Evolutionary conservation across 2,329 filamentous ascomycete species (phyloP), one percentile per base, ranked within the genome.

Genomic region (Cladosporium sp.): DNA sequence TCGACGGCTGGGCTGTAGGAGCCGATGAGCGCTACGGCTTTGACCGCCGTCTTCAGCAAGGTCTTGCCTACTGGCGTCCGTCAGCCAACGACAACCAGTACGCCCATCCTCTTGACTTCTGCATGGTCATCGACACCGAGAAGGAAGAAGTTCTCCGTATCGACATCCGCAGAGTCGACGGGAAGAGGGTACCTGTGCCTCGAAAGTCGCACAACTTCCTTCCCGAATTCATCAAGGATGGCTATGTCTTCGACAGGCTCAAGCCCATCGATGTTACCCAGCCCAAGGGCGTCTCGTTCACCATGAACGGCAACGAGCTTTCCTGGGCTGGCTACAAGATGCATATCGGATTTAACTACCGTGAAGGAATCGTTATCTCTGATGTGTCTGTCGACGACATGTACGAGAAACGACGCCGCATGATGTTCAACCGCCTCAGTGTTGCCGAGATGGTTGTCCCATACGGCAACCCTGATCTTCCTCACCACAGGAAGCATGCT

Each of bases 201-300:
- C 49, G 61, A 47, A 64, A 64, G 51, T 64, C 61, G 34, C 78
- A 74, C n/a, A 76, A 81, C 71, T 80, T 79, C 1, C 76, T 80
- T 66, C 72, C 70, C 15, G 72, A 75, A 28, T 73, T 70, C 15
- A 78, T 79, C 51, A 74, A 78, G 6, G 80, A 81, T 0, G 85
- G 87, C 68, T 87, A 87, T 49, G 71, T 72, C 28, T 69, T 69
- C 3, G 80, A 83, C 63, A 68, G 82, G 10, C 68, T 81, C 1
- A 92, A 91, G 76, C 89, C 90, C 6, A 84, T 92, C 73, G 86
- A 90, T 70, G 87, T 93, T 61, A 83, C 86, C 1, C 90, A 92
- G 67, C 85, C 86, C 0, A 85, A 90, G 26, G 88, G 88, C 0
- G 83, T 88, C 0, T 88, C 86, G 0, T 91, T 91, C 76, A 80